A percentile compares a stretch with the other conserved stretches of the same genome.
These are phyloP conservation scores for Hsuehochloa calcarea DNA, from an alignment of 176 grass and related monocot genomes.

Conservation along the genomic window DNA sequence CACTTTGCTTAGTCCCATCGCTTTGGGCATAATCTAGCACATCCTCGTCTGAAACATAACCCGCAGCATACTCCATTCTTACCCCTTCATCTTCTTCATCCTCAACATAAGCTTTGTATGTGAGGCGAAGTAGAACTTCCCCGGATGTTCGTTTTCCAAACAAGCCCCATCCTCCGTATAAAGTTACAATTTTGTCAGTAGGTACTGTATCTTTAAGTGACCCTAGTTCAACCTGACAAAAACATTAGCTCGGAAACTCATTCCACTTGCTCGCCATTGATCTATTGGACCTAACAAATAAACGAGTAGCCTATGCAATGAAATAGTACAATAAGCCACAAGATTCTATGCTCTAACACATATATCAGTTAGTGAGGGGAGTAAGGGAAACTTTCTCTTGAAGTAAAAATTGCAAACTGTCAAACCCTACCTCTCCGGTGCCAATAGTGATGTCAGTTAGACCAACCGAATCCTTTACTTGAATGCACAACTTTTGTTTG, in stretches of 20 bases:
- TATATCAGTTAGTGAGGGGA: background rate
- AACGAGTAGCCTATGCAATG: background rate
- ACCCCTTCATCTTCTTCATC: conserved; percentile 80
- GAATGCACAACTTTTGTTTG: conserved; percentile 70
- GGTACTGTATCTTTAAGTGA: conserved; percentile 94
- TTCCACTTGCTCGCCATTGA: background rate
- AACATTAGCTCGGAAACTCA: background rate
- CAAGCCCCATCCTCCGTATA: conserved; percentile 65
- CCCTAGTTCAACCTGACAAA: conserved; percentile 75
- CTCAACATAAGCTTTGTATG: conserved; percentile 93
- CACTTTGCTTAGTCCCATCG: conserved; percentile 18
- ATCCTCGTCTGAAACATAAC: conserved; percentile 66
- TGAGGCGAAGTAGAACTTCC: conserved; percentile 80
- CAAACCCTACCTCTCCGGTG: conserved; percentile 64
- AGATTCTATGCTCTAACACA: background rate
- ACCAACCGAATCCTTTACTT: conserved; percentile 88
- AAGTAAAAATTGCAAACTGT: background rate
- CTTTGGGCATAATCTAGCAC: conserved; percentile 50
- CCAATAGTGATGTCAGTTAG: conserved; percentile 78
- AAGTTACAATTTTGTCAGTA: conserved; percentile 70
- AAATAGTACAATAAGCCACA: background rate
- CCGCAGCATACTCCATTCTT: conserved; percentile 23
- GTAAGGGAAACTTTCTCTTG: background rate
- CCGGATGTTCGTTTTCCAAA: conserved; percentile 61
- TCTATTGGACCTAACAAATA: background rate